phyloP scores from a whole-genome alignment of 805 yeast genomes.

The Nakazawaea populi region DNA sequence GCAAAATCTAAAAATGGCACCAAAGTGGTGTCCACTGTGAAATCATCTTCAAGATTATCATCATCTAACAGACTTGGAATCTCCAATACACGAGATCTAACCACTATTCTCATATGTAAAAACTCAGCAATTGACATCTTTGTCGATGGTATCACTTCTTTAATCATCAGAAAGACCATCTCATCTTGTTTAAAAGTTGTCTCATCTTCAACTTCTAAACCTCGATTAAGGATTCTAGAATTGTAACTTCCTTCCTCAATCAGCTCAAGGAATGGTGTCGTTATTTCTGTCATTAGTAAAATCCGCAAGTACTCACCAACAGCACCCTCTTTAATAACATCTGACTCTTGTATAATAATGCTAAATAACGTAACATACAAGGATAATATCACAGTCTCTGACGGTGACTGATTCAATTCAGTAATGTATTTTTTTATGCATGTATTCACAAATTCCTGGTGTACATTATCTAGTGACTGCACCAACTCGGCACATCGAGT shows the following conservation, averaged over 20 bases:
- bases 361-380: conserved; percentile 20
- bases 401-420: conserved; percentile 3
- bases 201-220: background rate
- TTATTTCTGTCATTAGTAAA: conserved; percentile 26
- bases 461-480: conserved; percentile 11
- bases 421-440: conserved; percentile 15
- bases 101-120: conserved; percentile 25
- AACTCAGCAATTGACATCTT: conserved; percentile 3
- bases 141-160: background rate
- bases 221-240: too few species aligned
- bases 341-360: conserved; percentile 11
- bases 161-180: conserved; percentile 11
- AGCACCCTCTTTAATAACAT: conserved; percentile 16
- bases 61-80: conserved; percentile 40
- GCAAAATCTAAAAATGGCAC: conserved; percentile 68
- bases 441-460: conserved; percentile 16
- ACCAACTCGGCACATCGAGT: conserved; percentile 20
- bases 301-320: conserved; percentile 27
- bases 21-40: conserved; percentile 43
- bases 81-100: conserved; percentile 57
- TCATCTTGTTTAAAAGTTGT: background rate
- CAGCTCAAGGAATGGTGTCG: conserved; percentile 18
- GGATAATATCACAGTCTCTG: conserved; percentile 17
- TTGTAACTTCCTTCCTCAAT: conserved; percentile 18
- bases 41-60: conserved; percentile 27